Conservation (phyloP, 305 asterid species). For the Fraxinus sp. region DNA sequence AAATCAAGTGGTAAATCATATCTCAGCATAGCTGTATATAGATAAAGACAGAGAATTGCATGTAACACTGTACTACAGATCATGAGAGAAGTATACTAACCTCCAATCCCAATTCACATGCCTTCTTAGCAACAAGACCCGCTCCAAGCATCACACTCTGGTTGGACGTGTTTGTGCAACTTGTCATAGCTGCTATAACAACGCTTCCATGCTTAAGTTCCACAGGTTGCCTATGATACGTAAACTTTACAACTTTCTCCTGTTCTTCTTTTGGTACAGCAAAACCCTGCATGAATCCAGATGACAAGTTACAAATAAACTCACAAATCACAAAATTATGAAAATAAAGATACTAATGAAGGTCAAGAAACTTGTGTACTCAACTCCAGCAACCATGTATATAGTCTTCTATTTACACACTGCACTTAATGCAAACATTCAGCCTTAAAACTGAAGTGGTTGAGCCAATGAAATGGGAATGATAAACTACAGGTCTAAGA, state of each 20-base stretch:
- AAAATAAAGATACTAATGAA: not conserved
- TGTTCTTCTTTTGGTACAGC: conserved; percentile 70
- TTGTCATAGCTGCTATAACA: conserved; percentile 81
- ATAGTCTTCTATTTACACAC: not conserved
- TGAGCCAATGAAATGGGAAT: not conserved
- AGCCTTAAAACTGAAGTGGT: not conserved
- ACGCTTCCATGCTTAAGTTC: conserved; percentile 82
- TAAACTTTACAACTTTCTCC: conserved; percentile 59
- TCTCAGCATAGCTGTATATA: not conserved
- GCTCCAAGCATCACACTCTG: conserved; percentile 94
- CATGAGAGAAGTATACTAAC: conserved; percentile 39
- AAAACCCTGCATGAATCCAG: conserved; percentile 51
- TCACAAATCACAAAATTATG: not conserved
- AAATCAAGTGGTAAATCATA: not conserved
- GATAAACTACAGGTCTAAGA: not conserved
- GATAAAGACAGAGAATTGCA: not conserved
- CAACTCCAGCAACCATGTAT: not conserved
- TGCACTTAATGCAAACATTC: not conserved
- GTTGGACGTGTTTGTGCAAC: conserved; percentile 85
- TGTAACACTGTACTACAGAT: conserved; percentile 5
- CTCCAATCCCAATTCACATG: conserved; percentile 77
- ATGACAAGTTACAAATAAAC: not conserved
- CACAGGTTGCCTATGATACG: conserved; percentile 61
- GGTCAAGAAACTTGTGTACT: not conserved
- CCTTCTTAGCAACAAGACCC: conserved; percentile 86